Conservation (phyloP, 768 basidiomycete species). For the Rhodotorula taiwanensis region DNA sequence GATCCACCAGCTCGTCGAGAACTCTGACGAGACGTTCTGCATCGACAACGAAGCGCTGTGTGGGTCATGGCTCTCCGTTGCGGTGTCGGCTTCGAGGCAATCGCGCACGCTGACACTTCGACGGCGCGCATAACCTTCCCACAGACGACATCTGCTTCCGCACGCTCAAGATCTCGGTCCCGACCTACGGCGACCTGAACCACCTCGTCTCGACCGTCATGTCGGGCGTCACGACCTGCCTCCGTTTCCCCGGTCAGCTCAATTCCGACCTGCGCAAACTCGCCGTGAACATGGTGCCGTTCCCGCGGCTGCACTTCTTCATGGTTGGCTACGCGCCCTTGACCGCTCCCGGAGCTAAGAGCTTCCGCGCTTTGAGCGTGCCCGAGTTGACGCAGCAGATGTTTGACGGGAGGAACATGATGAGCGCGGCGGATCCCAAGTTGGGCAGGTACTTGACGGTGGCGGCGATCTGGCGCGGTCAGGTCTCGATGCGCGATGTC, state of each 20-base stretch:
- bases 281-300: slow-evolving; percentile 95
- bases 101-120: neutral
- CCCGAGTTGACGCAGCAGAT: slow-evolving; percentile 97
- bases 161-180: slow-evolving; percentile 87
- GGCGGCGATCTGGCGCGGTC: slow-evolving; percentile 96
- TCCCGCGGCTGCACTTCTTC: slow-evolving; percentile 84
- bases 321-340: slow-evolving; percentile 73
- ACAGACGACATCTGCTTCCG: slow-evolving; percentile 90
- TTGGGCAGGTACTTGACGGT: slow-evolving; percentile 97
- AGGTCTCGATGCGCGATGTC: slow-evolving; percentile 99
- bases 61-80: too few relatives aligned
- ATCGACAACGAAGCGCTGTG: slow-evolving; percentile 97
- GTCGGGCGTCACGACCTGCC: slow-evolving; percentile 96
- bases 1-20: slow-evolving; percentile 97
- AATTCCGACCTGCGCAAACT: slow-evolving; percentile 98
- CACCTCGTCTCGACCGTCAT: slow-evolving; percentile 96
- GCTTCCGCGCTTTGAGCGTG: slow-evolving; percentile 89
- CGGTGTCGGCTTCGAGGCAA: neutral
- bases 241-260: slow-evolving; percentile 99
- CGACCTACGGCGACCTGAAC: slow-evolving; percentile 96
- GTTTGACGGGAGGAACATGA: slow-evolving; percentile 99
- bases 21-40: slow-evolving; percentile 99
- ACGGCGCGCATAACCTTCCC: neutral
- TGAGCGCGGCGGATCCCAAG: slow-evolving; percentile 94
- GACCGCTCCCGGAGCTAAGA: slow-evolving; percentile 67